These are phyloP conservation scores for Globisporangium parvum DNA, from an alignment of 352 stramenopile species.

Conservation along the genomic window DNA sequence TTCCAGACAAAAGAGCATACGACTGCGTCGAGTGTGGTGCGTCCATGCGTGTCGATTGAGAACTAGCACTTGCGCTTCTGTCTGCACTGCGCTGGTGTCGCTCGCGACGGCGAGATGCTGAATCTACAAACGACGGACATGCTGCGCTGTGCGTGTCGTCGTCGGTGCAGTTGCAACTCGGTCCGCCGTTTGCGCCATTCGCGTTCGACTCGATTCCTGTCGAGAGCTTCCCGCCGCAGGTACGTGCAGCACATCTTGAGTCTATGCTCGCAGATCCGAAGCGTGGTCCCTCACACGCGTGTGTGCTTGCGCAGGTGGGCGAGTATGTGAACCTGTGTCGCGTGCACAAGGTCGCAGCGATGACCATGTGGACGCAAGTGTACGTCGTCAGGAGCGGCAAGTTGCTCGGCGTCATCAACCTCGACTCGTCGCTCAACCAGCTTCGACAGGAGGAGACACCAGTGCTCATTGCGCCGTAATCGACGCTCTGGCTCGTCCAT, in stretches of 20 bases:
- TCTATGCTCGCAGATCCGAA: not conserved
- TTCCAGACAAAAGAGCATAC: slow-evolving; percentile 50
- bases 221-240: slow-evolving; percentile 72
- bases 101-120: not conserved
- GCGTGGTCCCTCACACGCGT: not conserved
- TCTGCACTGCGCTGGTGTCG: not conserved
- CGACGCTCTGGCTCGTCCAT: not conserved
- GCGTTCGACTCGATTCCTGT: slow-evolving; percentile 65
- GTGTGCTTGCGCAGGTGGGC: slow-evolving; percentile 26
- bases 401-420: slow-evolving; percentile 58
- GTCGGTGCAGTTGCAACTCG: slow-evolving; percentile 42
- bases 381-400: slow-evolving; percentile 73
- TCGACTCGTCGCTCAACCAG: slow-evolving; percentile 55
- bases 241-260: slow-evolving; percentile 7
- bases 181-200: slow-evolving; percentile 58
- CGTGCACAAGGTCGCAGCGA: slow-evolving; percentile 71
- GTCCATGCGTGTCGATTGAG: not conserved
- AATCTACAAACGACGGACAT: not conserved
- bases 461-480: slow-evolving; percentile 29
- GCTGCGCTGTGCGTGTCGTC: too few species aligned
- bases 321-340: slow-evolving; percentile 63
- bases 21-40: slow-evolving; percentile 39
- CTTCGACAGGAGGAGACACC: slow-evolving; percentile 41
- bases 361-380: slow-evolving; percentile 80
- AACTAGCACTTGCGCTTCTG: not conserved